phyloP scores from a whole-genome alignment of 1,284 basidiomycete species.

The Cerrena zonata region DNA sequence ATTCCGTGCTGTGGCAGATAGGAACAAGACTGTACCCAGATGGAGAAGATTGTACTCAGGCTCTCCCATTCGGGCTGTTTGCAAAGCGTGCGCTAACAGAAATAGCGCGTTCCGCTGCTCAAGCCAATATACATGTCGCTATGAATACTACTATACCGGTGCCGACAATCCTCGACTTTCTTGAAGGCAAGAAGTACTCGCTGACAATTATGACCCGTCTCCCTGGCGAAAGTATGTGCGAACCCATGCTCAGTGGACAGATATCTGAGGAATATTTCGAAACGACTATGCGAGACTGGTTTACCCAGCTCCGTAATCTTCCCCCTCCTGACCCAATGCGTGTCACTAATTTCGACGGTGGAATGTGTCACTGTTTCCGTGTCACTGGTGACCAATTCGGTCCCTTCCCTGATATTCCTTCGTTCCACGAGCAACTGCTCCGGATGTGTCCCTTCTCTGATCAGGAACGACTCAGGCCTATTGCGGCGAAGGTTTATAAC shows the following conservation, averaged over 20 bases:
- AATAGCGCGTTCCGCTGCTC: background rate
- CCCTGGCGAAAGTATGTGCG: background rate
- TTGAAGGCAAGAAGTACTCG: background rate
- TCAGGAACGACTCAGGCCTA: background rate
- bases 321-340: constrained; percentile 2
- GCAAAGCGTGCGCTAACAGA: background rate
- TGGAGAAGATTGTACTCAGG: too few relatives aligned
- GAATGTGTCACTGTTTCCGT: background rate
- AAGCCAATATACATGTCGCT: background rate
- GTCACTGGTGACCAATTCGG: constrained; percentile 7
- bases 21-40: too few relatives aligned
- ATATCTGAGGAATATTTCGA: background rate
- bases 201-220: constrained; percentile 7
- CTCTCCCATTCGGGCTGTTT: background rate
- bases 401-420: background rate
- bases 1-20: too few relatives aligned
- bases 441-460: background rate
- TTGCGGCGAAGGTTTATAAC: background rate
- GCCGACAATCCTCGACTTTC: constrained; percentile 13
- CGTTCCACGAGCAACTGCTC: background rate
- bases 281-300: background rate
- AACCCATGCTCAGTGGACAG: background rate
- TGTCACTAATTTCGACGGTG: background rate
- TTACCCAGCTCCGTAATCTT: constrained; percentile 6
- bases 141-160: constrained; percentile 14